A percentile compares a stretch with the other conserved stretches of the same genome.
phyloP scores from a whole-genome alignment of 257 asterid genomes.

The Coffea eugenioides region DNA sequence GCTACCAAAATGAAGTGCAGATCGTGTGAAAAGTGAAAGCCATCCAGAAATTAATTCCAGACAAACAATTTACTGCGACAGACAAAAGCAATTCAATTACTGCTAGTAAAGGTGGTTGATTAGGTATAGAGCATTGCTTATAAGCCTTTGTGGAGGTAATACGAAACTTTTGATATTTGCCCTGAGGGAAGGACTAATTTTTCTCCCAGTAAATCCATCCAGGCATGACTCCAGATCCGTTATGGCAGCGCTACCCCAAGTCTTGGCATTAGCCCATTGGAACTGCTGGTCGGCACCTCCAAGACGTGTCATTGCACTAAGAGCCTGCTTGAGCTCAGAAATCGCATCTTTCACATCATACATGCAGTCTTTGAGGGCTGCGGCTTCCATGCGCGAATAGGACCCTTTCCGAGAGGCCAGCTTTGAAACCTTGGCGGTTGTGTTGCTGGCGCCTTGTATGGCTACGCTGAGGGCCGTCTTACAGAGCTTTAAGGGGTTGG shows the following conservation, averaged over 20 bases:
- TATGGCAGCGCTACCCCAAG: constrained; percentile 75
- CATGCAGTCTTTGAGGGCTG: constrained; percentile 53
- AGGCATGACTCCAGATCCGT: constrained; percentile 68
- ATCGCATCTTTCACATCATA: constrained; percentile 57
- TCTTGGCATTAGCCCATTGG: constrained; percentile 64
- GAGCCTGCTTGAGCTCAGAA: constrained; percentile 52
- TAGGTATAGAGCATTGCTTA: constrained; percentile 59
- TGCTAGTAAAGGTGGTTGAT: constrained; percentile 52
- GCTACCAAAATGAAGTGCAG: too few relatives aligned
- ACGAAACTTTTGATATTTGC: constrained; percentile 35
- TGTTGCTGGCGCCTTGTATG: constrained; percentile 31
- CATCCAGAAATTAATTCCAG: neutral
- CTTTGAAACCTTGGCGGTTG: constrained; percentile 31
- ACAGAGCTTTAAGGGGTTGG: constrained; percentile 46
- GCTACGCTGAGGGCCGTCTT: constrained; percentile 51
- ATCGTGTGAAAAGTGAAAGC: neutral
- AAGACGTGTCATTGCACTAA: constrained; percentile 44
- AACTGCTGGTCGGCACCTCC: constrained; percentile 39
- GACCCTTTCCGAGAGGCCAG: constrained; percentile 34
- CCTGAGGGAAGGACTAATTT: constrained; percentile 32
- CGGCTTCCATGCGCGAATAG: constrained; percentile 24
- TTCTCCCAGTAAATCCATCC: constrained; percentile 41
- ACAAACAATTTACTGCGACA: too few relatives aligned
- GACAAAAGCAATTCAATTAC: neutral
- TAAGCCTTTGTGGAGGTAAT: constrained; percentile 25